Conservation (phyloP, 768 basidiomycete species). For the Lactarius tabidus region DNA sequence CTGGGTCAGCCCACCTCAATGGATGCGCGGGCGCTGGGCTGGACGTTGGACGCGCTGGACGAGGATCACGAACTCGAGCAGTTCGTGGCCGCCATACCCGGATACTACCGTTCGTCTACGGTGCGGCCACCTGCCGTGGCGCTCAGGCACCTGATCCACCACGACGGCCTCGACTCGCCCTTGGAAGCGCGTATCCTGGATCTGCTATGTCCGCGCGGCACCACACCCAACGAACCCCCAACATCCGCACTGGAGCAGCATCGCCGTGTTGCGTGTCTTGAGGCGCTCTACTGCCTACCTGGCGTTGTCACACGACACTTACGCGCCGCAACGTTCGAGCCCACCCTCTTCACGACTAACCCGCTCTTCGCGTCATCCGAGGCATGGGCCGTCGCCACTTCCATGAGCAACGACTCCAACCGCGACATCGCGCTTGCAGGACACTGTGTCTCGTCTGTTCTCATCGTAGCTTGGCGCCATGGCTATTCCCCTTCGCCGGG, state of each 20-base stretch:
- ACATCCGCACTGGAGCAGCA: not conserved
- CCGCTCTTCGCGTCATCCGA: constrained; percentile 15
- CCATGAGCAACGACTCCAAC: constrained; percentile 2
- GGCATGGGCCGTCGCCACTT: constrained; percentile 6
- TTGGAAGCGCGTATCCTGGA: constrained; percentile 20
- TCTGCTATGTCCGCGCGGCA: constrained; percentile 12
- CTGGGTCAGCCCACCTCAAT: constrained; percentile 10
- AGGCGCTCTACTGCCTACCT: constrained; percentile 18
- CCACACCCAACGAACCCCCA: not conserved
- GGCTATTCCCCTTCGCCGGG: not conserved
- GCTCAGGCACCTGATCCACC: constrained; percentile 2
- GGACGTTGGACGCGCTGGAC: constrained; percentile 14
- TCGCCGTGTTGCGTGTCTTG: constrained; percentile 8
- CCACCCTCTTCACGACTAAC: constrained; percentile 1
- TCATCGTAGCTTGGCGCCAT: constrained; percentile 5
- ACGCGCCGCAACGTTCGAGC: not conserved
- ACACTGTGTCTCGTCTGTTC: constrained; percentile 11
- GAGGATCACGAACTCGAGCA: constrained; percentile 20
- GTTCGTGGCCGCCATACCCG: constrained; percentile 15
- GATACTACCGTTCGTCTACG: constrained; percentile 15
- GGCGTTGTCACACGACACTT: constrained; percentile 6
- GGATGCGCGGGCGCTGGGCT: constrained; percentile 14
- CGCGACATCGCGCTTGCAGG: constrained; percentile 11
- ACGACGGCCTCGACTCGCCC: constrained; percentile 15
- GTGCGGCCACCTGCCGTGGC: not conserved